These are phyloP conservation scores for Oidiodendron maius DNA, from an alignment of 495 filamentous ascomycete genomes.

Conservation along the genomic window DNA sequence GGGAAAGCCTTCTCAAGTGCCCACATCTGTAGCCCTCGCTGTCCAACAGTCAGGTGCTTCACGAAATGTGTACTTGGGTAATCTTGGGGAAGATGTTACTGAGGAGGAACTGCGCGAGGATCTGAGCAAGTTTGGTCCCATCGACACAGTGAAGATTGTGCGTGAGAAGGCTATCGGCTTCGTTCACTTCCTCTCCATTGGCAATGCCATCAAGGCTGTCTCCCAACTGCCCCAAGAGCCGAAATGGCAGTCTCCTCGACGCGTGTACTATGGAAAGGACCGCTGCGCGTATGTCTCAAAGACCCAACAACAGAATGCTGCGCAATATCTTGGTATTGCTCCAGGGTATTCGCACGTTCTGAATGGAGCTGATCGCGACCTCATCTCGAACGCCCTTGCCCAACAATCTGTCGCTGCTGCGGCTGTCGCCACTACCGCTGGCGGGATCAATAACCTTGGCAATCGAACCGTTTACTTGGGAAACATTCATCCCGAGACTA, in stretches of 20 bases:
- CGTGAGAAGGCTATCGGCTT: constrained; percentile 98
- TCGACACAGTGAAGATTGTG: constrained; percentile 97
- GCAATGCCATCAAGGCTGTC: constrained; percentile 98
- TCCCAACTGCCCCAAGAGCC: constrained; percentile 91
- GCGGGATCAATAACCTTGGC: constrained; percentile 93
- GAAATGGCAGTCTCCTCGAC: constrained; percentile 92
- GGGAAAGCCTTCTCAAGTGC: constrained; percentile 98
- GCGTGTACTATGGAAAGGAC: constrained; percentile 98
- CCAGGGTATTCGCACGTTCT: constrained; percentile 96
- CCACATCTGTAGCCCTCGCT: constrained; percentile 90
- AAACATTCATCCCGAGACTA: constrained; percentile 98
- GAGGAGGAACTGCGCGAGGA: constrained; percentile 95
- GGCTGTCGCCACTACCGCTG: constrained; percentile 91
- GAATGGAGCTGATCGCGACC: constrained; percentile 88
- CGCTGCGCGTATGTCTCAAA: constrained; percentile 98
- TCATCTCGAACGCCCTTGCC: constrained; percentile 91
- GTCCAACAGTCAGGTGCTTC: constrained; percentile 97
- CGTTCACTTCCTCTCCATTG: constrained; percentile 95
- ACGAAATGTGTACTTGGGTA: constrained; percentile 96
- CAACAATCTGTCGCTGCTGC: constrained; percentile 97
- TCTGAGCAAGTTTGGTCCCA: constrained; percentile 90
- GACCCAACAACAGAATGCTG: constrained; percentile 98
- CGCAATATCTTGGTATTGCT: constrained; percentile 95
- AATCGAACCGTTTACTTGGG: constrained; percentile 97
- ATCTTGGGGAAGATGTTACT: constrained; percentile 79